Conservation (phyloP, 495 filamentous ascomycete species). For the Cudoniella acicularis region DNA sequence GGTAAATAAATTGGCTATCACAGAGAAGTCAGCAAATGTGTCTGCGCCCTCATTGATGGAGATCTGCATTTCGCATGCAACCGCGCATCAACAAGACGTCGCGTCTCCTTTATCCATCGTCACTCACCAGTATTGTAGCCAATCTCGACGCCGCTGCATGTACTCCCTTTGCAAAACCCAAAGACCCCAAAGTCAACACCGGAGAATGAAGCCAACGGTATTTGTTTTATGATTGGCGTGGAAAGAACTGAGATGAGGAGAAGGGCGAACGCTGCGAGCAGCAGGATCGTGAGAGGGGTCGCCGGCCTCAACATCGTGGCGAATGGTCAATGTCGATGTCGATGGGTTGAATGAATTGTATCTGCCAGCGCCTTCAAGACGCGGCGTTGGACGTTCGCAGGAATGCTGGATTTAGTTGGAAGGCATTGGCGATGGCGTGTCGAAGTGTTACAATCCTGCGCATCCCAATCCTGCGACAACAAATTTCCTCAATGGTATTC, state of each 20-base stretch:
- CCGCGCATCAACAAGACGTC: neutral
- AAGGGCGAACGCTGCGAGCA: constrained; percentile 80
- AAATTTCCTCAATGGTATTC: neutral
- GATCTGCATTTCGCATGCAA: constrained; percentile 9
- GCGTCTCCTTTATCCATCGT: neutral
- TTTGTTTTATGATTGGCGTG: constrained; percentile 83
- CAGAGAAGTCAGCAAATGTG: neutral
- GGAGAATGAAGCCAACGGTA: constrained; percentile 74
- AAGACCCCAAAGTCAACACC: constrained; percentile 88
- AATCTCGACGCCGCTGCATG: constrained; percentile 70
- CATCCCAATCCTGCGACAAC: neutral
- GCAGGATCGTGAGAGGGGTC: constrained; percentile 83
- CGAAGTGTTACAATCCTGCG: constrained; percentile 2
- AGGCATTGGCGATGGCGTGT: constrained; percentile 1
- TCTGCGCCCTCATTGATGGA: neutral
- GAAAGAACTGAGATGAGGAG: constrained; percentile 85
- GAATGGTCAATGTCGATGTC: neutral
- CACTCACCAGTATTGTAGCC: constrained; percentile 83
- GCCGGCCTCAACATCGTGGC: constrained; percentile 74
- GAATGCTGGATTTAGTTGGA: constrained; percentile 7
- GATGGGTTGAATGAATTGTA: constrained; percentile 14
- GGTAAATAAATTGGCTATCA: constrained; percentile 22
- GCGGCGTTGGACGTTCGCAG: constrained; percentile 13
- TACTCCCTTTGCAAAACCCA: constrained; percentile 66
- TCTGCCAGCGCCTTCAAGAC: constrained; percentile 26